Evolutionary conservation across 768 basidiomycete species (phyloP).

Genomic region (Aureoboletus auriporus): DNA sequence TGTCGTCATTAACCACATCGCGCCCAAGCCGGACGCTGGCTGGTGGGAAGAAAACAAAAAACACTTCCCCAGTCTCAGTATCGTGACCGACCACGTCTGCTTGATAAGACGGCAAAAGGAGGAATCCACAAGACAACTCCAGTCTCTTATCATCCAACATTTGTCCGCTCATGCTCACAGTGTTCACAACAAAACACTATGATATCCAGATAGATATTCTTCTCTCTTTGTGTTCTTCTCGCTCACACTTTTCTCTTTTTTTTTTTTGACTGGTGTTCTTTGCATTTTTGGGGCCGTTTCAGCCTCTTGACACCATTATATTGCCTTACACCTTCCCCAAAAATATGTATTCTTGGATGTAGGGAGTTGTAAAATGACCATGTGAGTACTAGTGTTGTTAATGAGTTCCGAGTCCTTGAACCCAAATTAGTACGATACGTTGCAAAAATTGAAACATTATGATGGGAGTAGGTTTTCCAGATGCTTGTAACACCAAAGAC

Average conservation of each 20-base stretch:
- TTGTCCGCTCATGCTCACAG: constrained; percentile 4
- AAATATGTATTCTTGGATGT: no score
- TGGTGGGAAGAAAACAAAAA: constrained; percentile 24
- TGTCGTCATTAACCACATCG: constrained; percentile 19
- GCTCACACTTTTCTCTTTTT: background rate
- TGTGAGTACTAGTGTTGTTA: no score
- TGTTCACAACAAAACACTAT: background rate
- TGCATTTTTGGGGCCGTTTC: no score
- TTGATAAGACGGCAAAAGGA: constrained; percentile 15
- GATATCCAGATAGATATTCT: background rate
- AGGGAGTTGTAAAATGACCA: background rate
- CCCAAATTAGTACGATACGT: no score
- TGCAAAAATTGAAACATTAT: no score
- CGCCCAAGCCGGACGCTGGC: constrained; percentile 13
- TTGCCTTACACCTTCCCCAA: no score
- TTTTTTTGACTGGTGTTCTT: no score
- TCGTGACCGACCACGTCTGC: constrained; percentile 14
- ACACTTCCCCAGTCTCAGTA: constrained; percentile 15
- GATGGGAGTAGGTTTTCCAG: no score
- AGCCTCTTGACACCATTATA: no score
- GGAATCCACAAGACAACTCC: constrained; percentile 17
- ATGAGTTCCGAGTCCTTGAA: background rate
- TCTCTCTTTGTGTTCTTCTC: background rate
- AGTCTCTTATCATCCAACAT: constrained; percentile 14
- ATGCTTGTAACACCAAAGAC: background rate